Percentiles rank a stretch among this genome's conserved stretches.
Conservation (phyloP, 31 red algal species). For the Bonnemaisonia californica region DNA sequence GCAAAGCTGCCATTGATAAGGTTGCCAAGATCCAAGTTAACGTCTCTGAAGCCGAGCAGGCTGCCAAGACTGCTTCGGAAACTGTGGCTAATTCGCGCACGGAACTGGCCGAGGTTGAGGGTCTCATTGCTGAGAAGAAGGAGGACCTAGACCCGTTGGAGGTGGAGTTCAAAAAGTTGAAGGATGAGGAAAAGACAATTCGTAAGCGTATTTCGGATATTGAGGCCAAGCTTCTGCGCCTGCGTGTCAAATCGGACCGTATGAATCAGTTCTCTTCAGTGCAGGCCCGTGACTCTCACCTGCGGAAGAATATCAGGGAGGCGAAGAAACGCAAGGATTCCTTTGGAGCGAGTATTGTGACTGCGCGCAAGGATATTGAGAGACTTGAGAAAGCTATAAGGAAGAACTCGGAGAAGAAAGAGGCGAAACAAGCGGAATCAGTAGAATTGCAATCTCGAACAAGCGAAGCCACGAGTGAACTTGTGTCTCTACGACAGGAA, state of each 20-base stretch:
- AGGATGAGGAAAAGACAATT: conserved; percentile 22
- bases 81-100: conserved; percentile 36
- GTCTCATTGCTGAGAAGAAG: conserved; percentile 34
- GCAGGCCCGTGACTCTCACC: conserved; percentile 48
- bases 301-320: conserved; percentile 60
- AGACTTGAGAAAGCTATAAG: conserved; percentile 37
- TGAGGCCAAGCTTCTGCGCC: conserved; percentile 20
- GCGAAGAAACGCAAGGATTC: conserved; percentile 18
- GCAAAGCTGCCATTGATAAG: conserved; percentile 46
- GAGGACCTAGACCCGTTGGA: conserved; percentile 54
- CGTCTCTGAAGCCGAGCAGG: conserved; percentile 59
- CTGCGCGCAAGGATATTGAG: conserved; percentile 36
- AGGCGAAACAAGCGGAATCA: conserved; percentile 13
- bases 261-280: conserved; percentile 61
- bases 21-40: conserved; percentile 64
- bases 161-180: conserved; percentile 20
- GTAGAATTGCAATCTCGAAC: conserved; percentile 20
- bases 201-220: conserved; percentile 9
- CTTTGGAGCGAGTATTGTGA: not conserved
- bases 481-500: conserved; percentile 24
- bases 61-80: conserved; percentile 45
- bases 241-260: conserved; percentile 62
- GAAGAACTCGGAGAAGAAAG: conserved; percentile 35
- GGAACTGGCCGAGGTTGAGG: conserved; percentile 42
- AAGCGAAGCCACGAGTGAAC: conserved; percentile 8